phyloP scores from a whole-genome alignment of 163 green algal genomes.

The Scenedesmus sp. region DNA sequence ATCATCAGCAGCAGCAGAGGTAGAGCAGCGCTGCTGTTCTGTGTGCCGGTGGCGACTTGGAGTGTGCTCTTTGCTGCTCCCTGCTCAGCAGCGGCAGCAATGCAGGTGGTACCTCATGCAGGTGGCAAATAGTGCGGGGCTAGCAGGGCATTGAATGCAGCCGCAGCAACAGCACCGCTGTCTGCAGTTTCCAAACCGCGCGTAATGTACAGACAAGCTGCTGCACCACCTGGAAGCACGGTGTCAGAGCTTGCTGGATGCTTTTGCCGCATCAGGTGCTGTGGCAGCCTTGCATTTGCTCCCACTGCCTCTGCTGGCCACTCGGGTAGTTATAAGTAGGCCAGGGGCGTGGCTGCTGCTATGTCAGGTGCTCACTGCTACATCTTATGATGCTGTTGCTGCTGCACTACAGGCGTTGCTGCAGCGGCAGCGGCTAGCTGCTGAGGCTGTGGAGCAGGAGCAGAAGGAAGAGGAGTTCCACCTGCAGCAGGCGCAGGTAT shows the following conservation, averaged over 20 bases:
- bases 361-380: background rate
- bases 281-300: too few species aligned
- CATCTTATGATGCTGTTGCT: background rate
- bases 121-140: background rate
- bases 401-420: constrained; percentile 62
- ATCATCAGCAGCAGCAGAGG: background rate
- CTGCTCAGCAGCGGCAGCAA: background rate
- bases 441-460: constrained; percentile 89
- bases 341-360: too few species aligned
- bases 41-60: too few species aligned
- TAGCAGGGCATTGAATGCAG: too few species aligned
- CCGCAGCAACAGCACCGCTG: background rate
- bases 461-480: constrained; percentile 93
- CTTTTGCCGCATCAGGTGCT: too few species aligned
- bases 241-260: too few species aligned
- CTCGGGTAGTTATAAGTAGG: too few species aligned
- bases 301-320: too few species aligned
- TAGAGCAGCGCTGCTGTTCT: too few species aligned
- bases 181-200: background rate
- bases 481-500: constrained; percentile 63
- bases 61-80: background rate
- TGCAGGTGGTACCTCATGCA: too few species aligned
- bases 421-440: constrained; percentile 80
- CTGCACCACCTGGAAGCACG: too few species aligned
- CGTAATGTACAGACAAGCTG: too few species aligned